Evolutionary conservation across 1,284 basidiomycete species (phyloP), one percentile per base, ranked within the genome.

Genomic region (Ganoderma multipileum): DNA sequence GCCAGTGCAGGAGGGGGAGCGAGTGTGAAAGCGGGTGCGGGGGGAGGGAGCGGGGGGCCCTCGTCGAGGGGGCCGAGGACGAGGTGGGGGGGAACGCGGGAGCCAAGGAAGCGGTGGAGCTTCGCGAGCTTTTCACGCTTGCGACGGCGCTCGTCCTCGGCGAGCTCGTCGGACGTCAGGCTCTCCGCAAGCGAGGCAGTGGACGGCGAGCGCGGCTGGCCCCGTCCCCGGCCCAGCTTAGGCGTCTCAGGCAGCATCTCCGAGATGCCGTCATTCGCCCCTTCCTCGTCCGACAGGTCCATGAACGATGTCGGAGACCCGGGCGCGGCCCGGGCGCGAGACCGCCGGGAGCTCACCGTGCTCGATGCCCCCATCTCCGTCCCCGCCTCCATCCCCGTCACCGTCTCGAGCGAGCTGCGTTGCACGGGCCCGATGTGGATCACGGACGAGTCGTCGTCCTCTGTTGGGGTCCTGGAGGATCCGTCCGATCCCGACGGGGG

Each of bases 91-190:
- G 93, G 93, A 36, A 95, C 91, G 54, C 87, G 86, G 41, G 91
- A 92, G 28, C 93, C 93, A 38, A 95, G 84, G 81, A 90, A 94
- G 55, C 93, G 91, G 78, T 94, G 91, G 8, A 95, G 84, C 77
- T 90, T 94, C 6, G 91, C 90, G 41, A 95, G 82, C 74, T 89
- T 89, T 73, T 92, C 91, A 61, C 93, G 85, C 77, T 91, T 92
- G 69, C 87, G 84, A 67, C 87, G 83, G 70, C 86, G 85, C 68
- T 91, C 87, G 36, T 87, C 85, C 67, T 92, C 89, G 26, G 82
- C 85, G 69, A 81, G 83, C 68, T 84, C 83, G 65, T 89, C 85
- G 41, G 84, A 80, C 63, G 84, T 81, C 76, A 89, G 75, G 65
- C 80, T 84, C 71, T 88, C 86, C 66, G 82, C 81, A 61, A 87